These are phyloP conservation scores for Vitis labrusca DNA, from an alignment of 164 flowering plant genomes.

Conservation along the genomic window DNA sequence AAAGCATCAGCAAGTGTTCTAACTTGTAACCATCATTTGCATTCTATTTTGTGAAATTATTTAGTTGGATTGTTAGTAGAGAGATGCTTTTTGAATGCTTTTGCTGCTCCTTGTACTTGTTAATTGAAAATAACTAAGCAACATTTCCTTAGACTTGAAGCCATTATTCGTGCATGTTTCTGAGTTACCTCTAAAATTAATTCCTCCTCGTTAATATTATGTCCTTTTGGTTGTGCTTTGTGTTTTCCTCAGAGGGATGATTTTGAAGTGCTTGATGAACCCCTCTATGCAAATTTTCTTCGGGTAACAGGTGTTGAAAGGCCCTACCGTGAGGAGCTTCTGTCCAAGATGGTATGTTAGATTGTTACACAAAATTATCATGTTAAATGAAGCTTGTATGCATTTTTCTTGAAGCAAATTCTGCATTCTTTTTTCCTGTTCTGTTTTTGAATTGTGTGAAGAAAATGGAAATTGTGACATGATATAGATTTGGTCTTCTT, in stretches of 20 bases:
- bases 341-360: conserved; percentile 70
- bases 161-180: not conserved
- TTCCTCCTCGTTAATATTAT: not conserved
- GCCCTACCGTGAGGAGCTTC: conserved; percentile 76
- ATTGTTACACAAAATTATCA: not conserved
- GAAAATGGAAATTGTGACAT: not conserved
- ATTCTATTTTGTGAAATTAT: too few relatives aligned
- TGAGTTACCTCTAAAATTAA: not conserved
- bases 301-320: conserved; percentile 67
- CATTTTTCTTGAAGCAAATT: not conserved
- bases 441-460: not conserved
- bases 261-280: conserved; percentile 96
- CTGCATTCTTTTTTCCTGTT: too few relatives aligned
- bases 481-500: too few relatives aligned
- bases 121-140: not conserved
- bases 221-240: not conserved
- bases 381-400: not conserved
- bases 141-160: not conserved
- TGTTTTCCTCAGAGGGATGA: conserved; percentile 66
- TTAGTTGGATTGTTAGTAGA: conserved; percentile 7
- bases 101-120: not conserved
- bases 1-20: too few relatives aligned
- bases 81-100: conserved; percentile 7
- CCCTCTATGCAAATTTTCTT: conserved; percentile 80
- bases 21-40: too few relatives aligned